Percentiles rank a stretch among this genome's conserved stretches.
These are phyloP conservation scores for Nemania sp. DNA, from an alignment of 2,329 filamentous ascomycete genomes.

Conservation along the genomic window DNA sequence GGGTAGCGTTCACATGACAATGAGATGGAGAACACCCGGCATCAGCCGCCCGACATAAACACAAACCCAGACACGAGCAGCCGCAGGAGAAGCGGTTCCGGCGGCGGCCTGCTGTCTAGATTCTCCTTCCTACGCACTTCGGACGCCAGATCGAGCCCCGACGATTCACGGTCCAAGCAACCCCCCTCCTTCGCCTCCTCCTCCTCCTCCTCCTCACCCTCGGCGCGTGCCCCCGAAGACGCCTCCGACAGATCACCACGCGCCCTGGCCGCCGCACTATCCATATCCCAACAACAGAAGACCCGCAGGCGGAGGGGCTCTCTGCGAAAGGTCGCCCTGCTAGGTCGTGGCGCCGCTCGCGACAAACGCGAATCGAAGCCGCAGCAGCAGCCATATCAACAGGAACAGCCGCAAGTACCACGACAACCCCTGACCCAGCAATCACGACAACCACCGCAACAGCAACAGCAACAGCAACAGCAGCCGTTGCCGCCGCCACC, in stretches of 20 bases:
- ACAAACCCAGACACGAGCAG: slow-evolving; percentile 29
- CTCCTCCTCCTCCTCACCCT: too few relatives aligned
- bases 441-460: slow-evolving; percentile 45
- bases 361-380: slow-evolving; percentile 59
- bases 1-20: slow-evolving; percentile 27
- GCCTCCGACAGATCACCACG: slow-evolving; percentile 35
- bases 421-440: slow-evolving; percentile 48
- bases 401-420: slow-evolving; percentile 44
- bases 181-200: too few relatives aligned
- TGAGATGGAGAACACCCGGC: slow-evolving; percentile 41
- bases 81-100: slow-evolving; percentile 61
- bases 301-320: slow-evolving; percentile 79
- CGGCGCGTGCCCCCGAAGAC: slow-evolving; percentile 1
- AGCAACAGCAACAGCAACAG: background rate
- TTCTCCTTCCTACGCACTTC: slow-evolving; percentile 67
- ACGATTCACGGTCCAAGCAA: slow-evolving; percentile 36
- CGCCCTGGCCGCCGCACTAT: slow-evolving; percentile 40
- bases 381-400: slow-evolving; percentile 45
- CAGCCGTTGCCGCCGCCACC: slow-evolving; percentile 43
- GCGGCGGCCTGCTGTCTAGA: slow-evolving; percentile 67
- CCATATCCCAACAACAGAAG: slow-evolving; percentile 48
- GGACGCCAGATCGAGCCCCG: slow-evolving; percentile 38
- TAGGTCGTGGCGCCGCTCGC: slow-evolving; percentile 72
- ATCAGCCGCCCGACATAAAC: slow-evolving; percentile 31
- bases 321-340: slow-evolving; percentile 81